A percentile compares a stretch with the other conserved stretches of the same genome.
Evolutionary conservation across 2,329 filamentous ascomycete genomes (phyloP).

Genomic region (Davidsoniella eucalypti): DNA sequence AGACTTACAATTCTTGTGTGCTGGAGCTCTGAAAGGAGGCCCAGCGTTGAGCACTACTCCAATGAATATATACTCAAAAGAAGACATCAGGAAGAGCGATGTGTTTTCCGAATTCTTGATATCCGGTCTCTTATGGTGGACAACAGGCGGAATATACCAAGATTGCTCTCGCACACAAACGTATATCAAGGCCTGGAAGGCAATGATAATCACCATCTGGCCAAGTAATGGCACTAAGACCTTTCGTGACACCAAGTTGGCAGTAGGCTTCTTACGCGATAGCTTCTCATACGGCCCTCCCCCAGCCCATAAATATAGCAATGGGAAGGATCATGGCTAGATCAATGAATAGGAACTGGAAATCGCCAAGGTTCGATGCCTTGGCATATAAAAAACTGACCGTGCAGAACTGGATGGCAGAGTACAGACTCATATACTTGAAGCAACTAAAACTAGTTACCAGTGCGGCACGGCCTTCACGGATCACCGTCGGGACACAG

Average conservation of each 20-base stretch:
- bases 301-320: constrained; percentile 98
- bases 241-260: constrained; percentile 81
- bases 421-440: constrained; percentile 99
- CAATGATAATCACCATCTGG: constrained; percentile 67
- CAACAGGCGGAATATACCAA: constrained; percentile 66
- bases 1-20: constrained; percentile 58
- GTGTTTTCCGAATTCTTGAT: constrained; percentile 90
- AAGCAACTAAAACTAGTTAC: constrained; percentile 99
- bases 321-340: constrained; percentile 84
- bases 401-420: constrained; percentile 95
- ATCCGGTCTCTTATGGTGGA: constrained; percentile 66
- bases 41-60: constrained; percentile 86
- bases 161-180: constrained; percentile 57
- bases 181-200: constrained; percentile 61
- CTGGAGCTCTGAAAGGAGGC: constrained; percentile 68
- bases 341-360: constrained; percentile 96
- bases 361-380: constrained; percentile 88
- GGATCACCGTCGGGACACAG: constrained; percentile 84
- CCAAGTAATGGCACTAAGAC: constrained; percentile 78
- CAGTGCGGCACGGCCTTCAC: constrained; percentile 81
- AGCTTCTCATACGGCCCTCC: constrained; percentile 65
- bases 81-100: constrained; percentile 72
- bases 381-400: constrained; percentile 93
- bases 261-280: constrained; percentile 73
- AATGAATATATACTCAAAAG: constrained; percentile 87